Evolutionary conservation across 169 alveolate genomes (phyloP), one percentile per base, ranked within the genome.

Genomic region (Plasmodium knowlesi): DNA sequence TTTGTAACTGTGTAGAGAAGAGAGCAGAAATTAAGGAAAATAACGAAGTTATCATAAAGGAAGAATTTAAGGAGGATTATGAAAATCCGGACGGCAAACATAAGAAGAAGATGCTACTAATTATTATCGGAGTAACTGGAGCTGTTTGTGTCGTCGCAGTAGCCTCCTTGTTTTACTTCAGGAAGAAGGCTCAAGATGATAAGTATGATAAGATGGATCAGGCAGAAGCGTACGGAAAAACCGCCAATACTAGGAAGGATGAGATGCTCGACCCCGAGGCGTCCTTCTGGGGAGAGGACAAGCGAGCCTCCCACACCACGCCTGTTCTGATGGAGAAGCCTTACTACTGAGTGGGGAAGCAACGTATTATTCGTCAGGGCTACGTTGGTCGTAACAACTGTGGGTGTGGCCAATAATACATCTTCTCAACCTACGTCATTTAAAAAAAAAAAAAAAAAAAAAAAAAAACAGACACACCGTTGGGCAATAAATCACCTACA

Each of bases 231-330:
- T 89, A 80, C 73, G 94, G 94, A 5, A 89, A 89, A 32, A 1
- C 89, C 10, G 25, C 61, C 6, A 14, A 57, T 12, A 14, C 74
- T 12, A 89, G 94, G 34, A 81, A 80, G 50, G 94, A 89, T 32
- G 91, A 89, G 82, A 61, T 89, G 91, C 32, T 89, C 34, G 94
- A 89, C 53, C 91, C 94, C 34, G 94, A 89, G 54, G 94, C 90
- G 14, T 89, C 94, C n/a, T 89, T 89, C 82, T 89, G 94, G 94
- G 94, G 94, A 1, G 94, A 89, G 73, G 94, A 89, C 5, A 78
- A 81, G 82, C 72, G 94, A 34, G 94, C 83, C 14, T 80, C 94
- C 30, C 94, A 89, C 50, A 89, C 94, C 46, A 89, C 94, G 16
- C 94, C 94, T 9, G 94, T 89, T 43, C 73, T 80, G 28, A 89